Conservation (phyloP, 495 filamentous ascomycete genomes). For the Penicillium angulare region DNA sequence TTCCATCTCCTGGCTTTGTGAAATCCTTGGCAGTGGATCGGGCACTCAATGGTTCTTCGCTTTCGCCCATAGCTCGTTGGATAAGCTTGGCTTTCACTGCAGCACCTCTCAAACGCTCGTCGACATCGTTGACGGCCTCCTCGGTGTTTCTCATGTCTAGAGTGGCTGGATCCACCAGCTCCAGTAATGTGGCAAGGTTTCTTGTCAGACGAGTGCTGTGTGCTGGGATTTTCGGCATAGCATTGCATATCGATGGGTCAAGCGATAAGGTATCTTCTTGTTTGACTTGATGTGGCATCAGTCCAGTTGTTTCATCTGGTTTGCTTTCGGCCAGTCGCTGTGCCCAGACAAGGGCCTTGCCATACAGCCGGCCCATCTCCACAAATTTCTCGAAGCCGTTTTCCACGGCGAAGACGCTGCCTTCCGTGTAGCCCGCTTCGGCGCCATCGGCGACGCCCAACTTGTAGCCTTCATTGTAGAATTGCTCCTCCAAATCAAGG, state of each 20-base stretch:
- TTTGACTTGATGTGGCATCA: conserved; percentile 7
- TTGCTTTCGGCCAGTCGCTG: conserved; percentile 48
- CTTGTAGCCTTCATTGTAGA: conserved; percentile 80
- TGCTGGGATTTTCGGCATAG: conserved; percentile 48
- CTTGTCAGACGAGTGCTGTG: conserved; percentile 64
- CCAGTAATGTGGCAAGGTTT: conserved; percentile 69
- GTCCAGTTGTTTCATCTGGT: conserved; percentile 11
- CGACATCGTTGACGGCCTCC: conserved; percentile 79
- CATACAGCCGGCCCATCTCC: conserved; percentile 75
- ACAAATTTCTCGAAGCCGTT: conserved; percentile 91
- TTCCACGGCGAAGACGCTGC: conserved; percentile 83
- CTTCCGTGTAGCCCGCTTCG: conserved; percentile 80
- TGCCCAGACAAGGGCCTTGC: conserved; percentile 80
- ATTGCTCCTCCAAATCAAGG: conserved; percentile 76
- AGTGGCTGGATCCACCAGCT: conserved; percentile 75
- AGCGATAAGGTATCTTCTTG: conserved; percentile 19
- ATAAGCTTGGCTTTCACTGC: conserved; percentile 79
- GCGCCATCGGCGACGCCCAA: conserved; percentile 75
- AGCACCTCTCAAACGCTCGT: conserved; percentile 78
- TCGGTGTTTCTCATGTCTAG: conserved; percentile 77
- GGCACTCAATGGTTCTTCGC: conserved; percentile 28
- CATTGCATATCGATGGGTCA: conserved; percentile 30
- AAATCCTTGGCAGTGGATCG: conserved; percentile 26
- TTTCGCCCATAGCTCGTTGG: conserved; percentile 67
- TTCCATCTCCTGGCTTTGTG: conserved; percentile 35